Conservation (phyloP, 768 basidiomycete species). For the Tulasnella sp. region DNA sequence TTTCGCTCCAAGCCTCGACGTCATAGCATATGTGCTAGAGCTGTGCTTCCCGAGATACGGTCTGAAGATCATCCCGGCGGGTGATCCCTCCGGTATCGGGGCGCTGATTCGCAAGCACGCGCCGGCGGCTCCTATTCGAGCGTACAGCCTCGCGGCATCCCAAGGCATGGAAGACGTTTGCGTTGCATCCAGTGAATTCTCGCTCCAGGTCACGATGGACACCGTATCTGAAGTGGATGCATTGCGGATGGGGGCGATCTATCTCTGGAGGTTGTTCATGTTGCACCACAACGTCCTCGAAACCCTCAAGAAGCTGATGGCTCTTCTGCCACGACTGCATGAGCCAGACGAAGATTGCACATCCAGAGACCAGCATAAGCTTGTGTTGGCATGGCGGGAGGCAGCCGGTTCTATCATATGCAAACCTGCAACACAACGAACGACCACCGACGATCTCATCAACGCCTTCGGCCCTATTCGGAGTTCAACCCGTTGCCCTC, state of each 20-base stretch:
- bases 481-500: neutral
- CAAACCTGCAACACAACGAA: neutral
- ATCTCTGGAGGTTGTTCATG: slow-evolving; percentile 77
- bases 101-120: slow-evolving; percentile 61
- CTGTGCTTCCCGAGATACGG: slow-evolving; percentile 58
- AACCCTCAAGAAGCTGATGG: slow-evolving; percentile 69
- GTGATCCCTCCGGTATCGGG: slow-evolving; percentile 19
- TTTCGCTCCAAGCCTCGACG: slow-evolving; percentile 45
- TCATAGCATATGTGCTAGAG: slow-evolving; percentile 55
- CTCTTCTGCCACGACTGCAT: neutral
- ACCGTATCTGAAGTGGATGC: slow-evolving; percentile 67
- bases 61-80: slow-evolving; percentile 44
- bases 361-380: neutral
- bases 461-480: neutral
- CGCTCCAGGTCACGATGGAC: slow-evolving; percentile 66
- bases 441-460: neutral
- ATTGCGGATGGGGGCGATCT: slow-evolving; percentile 64
- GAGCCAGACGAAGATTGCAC: slow-evolving; percentile 13
- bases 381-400: slow-evolving; percentile 24
- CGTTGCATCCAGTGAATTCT: slow-evolving; percentile 66
- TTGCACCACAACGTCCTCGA: slow-evolving; percentile 78
- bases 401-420: slow-evolving; percentile 15
- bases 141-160: slow-evolving; percentile 66
- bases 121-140: slow-evolving; percentile 62
- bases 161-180: slow-evolving; percentile 70